Percentiles rank a stretch among this genome's conserved stretches.
These are phyloP conservation scores for Neoarthrinium moseri DNA, from an alignment of 2,329 filamentous ascomycete genomes.

Conservation along the genomic window DNA sequence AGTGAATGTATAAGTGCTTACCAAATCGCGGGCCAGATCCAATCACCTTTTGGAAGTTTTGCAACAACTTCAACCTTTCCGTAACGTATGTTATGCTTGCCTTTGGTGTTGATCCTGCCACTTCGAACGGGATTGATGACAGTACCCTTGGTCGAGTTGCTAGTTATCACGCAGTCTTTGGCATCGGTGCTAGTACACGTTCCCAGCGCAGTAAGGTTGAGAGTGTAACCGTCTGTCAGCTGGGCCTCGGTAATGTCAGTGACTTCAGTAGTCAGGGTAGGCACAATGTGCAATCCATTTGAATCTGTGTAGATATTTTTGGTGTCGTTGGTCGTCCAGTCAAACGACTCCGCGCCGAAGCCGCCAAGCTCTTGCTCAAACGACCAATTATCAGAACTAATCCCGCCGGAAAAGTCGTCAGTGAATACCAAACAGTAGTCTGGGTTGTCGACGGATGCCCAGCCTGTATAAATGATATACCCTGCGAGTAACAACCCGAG, in stretches of 20 bases:
- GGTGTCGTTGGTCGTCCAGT: constrained; percentile 50
- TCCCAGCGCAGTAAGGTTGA: constrained; percentile 38
- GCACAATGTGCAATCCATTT: constrained; percentile 53
- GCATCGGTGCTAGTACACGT: constrained; percentile 38
- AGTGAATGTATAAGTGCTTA: constrained; percentile 7
- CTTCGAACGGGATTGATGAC: constrained; percentile 51
- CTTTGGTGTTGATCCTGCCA: constrained; percentile 46
- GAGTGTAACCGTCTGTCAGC: constrained; percentile 36
- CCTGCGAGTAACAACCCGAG: constrained; percentile 33
- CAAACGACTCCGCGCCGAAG: constrained; percentile 49
- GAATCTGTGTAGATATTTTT: constrained; percentile 46
- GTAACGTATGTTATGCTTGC: constrained; percentile 45
- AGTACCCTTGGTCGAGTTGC: constrained; percentile 39
- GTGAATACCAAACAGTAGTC: constrained; percentile 50
- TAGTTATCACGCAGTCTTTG: constrained; percentile 35
- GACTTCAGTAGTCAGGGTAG: constrained; percentile 45
- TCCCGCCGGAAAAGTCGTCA: constrained; percentile 42
- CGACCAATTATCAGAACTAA: constrained; percentile 45
- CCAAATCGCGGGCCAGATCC: constrained; percentile 52
- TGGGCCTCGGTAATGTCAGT: constrained; percentile 36
- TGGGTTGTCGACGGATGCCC: constrained; percentile 1
- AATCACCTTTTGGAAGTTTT: constrained; percentile 51
- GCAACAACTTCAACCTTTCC: constrained; percentile 53
- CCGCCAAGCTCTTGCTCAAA: constrained; percentile 47
- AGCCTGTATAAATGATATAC: constrained; percentile 20